Evolutionary conservation across 208 protist species (phyloP).

Genomic region (Balamuthia mandrillaris): DNA sequence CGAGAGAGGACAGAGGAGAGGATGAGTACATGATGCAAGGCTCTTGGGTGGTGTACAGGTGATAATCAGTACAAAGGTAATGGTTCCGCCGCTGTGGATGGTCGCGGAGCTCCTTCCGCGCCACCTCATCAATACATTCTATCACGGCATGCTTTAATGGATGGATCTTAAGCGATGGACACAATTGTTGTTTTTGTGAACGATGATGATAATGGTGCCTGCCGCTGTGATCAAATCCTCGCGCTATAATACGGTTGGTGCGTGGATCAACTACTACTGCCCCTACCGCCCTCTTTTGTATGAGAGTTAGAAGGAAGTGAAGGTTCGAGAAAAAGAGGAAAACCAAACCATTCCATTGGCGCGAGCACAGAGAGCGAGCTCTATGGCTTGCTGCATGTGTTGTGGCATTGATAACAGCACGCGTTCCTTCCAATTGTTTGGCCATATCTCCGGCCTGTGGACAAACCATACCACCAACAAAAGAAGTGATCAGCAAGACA

Average conservation of each 20-base stretch:
- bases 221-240: neutral
- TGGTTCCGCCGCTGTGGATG: neutral
- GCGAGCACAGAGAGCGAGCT: neutral
- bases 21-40: slow-evolving; percentile 30
- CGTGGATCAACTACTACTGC: slow-evolving; percentile 17
- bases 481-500: too few species aligned
- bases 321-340: neutral
- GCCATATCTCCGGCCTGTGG: neutral
- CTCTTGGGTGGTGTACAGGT: slow-evolving; percentile 22
- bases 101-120: neutral
- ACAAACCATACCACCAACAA: too few species aligned
- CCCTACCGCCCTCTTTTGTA: neutral
- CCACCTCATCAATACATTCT: slow-evolving; percentile 11
- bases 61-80: slow-evolving; percentile 16
- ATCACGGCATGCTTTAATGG: slow-evolving; percentile 23
- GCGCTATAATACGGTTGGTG: neutral
- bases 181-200: neutral
- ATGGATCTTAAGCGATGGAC: neutral
- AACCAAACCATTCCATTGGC: neutral
- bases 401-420: neutral
- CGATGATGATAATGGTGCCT: neutral
- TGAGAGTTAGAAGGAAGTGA: neutral
- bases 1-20: neutral
- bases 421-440: neutral
- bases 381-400: neutral